Base-by-base conservation (phyloP, 805 yeast genomes). In the Suhomyces tanzawaensis region DNA sequence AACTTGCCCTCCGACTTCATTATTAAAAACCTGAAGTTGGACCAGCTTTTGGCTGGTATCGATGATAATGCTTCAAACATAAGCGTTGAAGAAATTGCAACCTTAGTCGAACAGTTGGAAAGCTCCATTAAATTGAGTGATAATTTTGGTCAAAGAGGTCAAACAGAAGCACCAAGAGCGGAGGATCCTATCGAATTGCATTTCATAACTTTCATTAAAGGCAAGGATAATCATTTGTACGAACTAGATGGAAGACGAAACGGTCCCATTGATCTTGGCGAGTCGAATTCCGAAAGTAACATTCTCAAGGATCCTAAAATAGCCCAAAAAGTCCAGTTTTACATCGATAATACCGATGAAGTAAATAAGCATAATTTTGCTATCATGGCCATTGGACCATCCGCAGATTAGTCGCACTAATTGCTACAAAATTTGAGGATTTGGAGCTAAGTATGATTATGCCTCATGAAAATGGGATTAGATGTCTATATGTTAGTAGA, bases 211-310 rank as follows among this genome's bases (percentile, higher is more conserved):
- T 82, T 85, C 51, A 69, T 85, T 8, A 79, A 76, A 49, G 71
- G 73, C 17, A 62, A 64, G 9, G 72, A 77, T 45, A 77, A 76
- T 7, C 77, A 76, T 41, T 54, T 91, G 15, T 86, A 78, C 52
- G 98, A 91, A 60, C 70, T 91, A 24, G 99, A 91, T 55, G 99
- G 99, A 1, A 73, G 98, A 46, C 71, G 95, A 46, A 61, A 61
- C 24, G 93, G 95, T 0, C 88, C 96, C 0, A 69, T 82, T 24
- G 78, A 74, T 42, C 62, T 88, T 28, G 89, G 73, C 0, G 81
- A 4, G 36, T 51, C 60, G 5, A 56, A 51, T 2, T 65, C 62
- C 3, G 56, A 46, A 4, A 45, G 51, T 1, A 81, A 82, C 48
- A 69, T 85, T 23, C 43, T 85, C n/a, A 68, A 71, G 19, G 80